phyloP scores from a whole-genome alignment of 805 yeast species.

The Yamadazyma scolyti region DNA sequence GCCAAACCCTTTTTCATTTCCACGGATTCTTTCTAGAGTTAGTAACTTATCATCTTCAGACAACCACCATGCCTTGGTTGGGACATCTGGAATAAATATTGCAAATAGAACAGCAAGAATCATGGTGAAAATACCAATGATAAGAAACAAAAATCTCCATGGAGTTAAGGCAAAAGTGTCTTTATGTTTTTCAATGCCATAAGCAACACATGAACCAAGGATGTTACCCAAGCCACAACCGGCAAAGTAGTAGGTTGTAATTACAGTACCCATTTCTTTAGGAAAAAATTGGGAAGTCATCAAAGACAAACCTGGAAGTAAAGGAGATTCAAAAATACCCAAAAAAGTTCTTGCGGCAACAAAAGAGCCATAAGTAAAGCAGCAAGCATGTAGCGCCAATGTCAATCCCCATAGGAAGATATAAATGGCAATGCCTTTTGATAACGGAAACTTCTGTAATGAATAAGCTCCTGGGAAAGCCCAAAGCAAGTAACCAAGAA shows the following conservation, averaged over 20 bases:
- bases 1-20: constrained; percentile 40
- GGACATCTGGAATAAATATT: constrained; percentile 40
- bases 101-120: constrained; percentile 45
- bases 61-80: constrained; percentile 35
- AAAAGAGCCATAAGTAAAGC: constrained; percentile 30
- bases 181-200: constrained; percentile 43
- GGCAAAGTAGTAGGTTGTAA: constrained; percentile 31
- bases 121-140: constrained; percentile 57
- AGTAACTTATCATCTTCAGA: constrained; percentile 27
- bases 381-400: constrained; percentile 49
- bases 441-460: constrained; percentile 55
- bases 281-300: constrained; percentile 29
- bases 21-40: constrained; percentile 28
- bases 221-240: constrained; percentile 29
- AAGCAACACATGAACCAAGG: constrained; percentile 46
- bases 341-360: constrained; percentile 33
- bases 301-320: constrained; percentile 37
- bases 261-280: constrained; percentile 24
- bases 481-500: constrained; percentile 57
- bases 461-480: constrained; percentile 45
- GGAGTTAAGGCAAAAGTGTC: constrained; percentile 38
- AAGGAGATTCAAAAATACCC: constrained; percentile 36
- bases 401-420: constrained; percentile 64
- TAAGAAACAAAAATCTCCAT: constrained; percentile 60
- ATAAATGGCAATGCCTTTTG: constrained; percentile 44